A percentile compares a stretch with the other conserved stretches of the same genome.
phyloP scores from a whole-genome alignment of 257 asterid genomes.

The Forsythia suspensa region DNA sequence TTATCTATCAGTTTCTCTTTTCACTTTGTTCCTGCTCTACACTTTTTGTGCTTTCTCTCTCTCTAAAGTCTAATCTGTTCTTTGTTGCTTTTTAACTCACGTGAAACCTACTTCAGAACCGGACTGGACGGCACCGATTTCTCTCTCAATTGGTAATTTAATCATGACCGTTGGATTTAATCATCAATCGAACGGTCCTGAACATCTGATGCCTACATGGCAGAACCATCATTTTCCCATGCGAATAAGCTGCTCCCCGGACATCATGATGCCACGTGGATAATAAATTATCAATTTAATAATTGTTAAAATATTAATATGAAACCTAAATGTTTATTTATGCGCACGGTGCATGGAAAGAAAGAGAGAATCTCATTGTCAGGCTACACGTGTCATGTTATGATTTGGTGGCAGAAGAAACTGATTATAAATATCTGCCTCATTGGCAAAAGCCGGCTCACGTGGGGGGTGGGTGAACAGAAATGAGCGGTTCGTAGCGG shows the following conservation, averaged over 20 bases:
- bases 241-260: slow-evolving; percentile 9
- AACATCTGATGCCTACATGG: slow-evolving; percentile 54
- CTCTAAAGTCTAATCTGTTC: slow-evolving; percentile 37
- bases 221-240: slow-evolving; percentile 56
- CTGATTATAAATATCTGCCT: slow-evolving; percentile 4
- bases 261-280: slow-evolving; percentile 44
- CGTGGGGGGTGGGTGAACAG: slow-evolving; percentile 13
- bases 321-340: background rate
- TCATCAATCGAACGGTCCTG: slow-evolving; percentile 34
- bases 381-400: too few species aligned
- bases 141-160: slow-evolving; percentile 28
- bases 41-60: slow-evolving; percentile 24
- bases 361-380: background rate
- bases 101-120: slow-evolving; percentile 57
- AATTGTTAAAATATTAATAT: too few species aligned
- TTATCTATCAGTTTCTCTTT: slow-evolving; percentile 2
- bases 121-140: slow-evolving; percentile 51
- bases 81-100: slow-evolving; percentile 42
- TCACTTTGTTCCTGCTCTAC: slow-evolving; percentile 25
- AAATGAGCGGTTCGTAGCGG: background rate
- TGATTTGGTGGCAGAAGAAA: background rate
- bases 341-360: background rate
- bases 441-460: slow-evolving; percentile 1
- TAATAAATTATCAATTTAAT: slow-evolving; percentile 22
- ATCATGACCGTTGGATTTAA: slow-evolving; percentile 36